A percentile compares a stretch with the other conserved stretches of the same genome.
Conservation (phyloP, 805 yeast genomes). For the Candida sphagnicola region DNA sequence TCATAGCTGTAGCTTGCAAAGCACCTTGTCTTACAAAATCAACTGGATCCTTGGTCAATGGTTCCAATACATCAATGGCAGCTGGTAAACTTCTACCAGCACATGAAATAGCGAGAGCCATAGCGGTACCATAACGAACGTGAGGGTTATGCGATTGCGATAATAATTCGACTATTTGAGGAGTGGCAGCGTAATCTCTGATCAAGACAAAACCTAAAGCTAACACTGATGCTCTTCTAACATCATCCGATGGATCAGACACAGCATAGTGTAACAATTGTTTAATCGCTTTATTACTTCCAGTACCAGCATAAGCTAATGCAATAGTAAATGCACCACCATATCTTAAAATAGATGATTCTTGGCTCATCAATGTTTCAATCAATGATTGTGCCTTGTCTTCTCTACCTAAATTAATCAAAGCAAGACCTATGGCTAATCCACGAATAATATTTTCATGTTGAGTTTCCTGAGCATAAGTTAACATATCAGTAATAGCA, state of each 20-base stretch:
- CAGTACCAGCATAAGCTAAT: slow-evolving; percentile 95
- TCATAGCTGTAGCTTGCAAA: slow-evolving; percentile 85
- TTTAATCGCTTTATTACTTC: slow-evolving; percentile 82
- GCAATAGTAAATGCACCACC: slow-evolving; percentile 96
- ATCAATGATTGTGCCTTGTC: slow-evolving; percentile 71
- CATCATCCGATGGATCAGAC: slow-evolving; percentile 93
- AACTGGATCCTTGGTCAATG: slow-evolving; percentile 87
- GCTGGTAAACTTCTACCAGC: slow-evolving; percentile 89
- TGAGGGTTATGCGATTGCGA: slow-evolving; percentile 96
- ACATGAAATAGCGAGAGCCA: slow-evolving; percentile 96
- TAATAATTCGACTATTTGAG: slow-evolving; percentile 88
- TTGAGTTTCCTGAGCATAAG: slow-evolving; percentile 91
- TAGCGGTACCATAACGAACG: slow-evolving; percentile 95
- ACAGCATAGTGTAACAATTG: slow-evolving; percentile 89
- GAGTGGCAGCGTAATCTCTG: slow-evolving; percentile 89
- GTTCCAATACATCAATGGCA: slow-evolving; percentile 89
- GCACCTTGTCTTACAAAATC: slow-evolving; percentile 99
- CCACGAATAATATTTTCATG: slow-evolving; percentile 95
- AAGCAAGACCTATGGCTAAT: slow-evolving; percentile 84
- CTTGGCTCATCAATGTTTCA: slow-evolving; percentile 62
- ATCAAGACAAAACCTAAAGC: slow-evolving; percentile 87
- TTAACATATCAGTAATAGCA: slow-evolving; percentile 74
- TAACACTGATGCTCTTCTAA: slow-evolving; percentile 92
- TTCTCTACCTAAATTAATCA: slow-evolving; percentile 82
- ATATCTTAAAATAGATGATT: slow-evolving; percentile 81